These are phyloP conservation scores for Colletotrichum echinochloae DNA, from an alignment of 2,329 filamentous ascomycete genomes.

Conservation along the genomic window DNA sequence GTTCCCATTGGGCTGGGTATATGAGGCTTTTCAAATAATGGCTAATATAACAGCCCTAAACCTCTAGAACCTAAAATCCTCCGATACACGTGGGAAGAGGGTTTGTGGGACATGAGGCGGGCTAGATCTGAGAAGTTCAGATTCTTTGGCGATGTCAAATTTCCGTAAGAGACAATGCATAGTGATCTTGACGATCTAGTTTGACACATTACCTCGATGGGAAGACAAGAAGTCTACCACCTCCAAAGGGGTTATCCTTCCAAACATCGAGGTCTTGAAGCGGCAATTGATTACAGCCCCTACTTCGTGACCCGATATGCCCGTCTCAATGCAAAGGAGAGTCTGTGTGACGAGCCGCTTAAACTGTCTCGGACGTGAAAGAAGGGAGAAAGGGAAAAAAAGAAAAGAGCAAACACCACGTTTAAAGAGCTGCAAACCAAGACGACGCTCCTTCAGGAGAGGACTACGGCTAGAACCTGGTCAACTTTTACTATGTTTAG, in stretches of 20 bases:
- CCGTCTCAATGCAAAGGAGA: background rate
- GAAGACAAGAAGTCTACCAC: no score
- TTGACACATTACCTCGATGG: background rate
- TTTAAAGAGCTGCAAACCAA: conserved; percentile 26
- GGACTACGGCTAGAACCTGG: conserved; percentile 18
- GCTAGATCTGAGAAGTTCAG: background rate
- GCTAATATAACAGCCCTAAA: background rate
- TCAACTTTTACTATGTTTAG: conserved; percentile 27
- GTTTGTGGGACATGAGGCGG: background rate
- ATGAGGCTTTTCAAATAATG: background rate
- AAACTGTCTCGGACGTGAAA: background rate
- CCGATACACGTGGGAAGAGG: background rate
- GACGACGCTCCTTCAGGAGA: conserved; percentile 30
- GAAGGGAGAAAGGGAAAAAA: no score
- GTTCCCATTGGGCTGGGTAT: background rate
- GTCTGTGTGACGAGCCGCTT: background rate
- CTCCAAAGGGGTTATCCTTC: background rate
- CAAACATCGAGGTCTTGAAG: background rate
- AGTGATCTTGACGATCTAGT: background rate
- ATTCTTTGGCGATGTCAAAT: background rate
- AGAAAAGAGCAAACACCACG: background rate
- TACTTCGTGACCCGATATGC: no score
- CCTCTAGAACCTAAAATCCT: background rate
- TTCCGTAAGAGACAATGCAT: background rate
- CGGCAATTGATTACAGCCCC: no score